Percentiles rank a stretch among this genome's conserved stretches.
These are phyloP conservation scores for Backusella morwellensis DNA, from an alignment of 192 early-diverging fungal genomes.

Conservation along the genomic window DNA sequence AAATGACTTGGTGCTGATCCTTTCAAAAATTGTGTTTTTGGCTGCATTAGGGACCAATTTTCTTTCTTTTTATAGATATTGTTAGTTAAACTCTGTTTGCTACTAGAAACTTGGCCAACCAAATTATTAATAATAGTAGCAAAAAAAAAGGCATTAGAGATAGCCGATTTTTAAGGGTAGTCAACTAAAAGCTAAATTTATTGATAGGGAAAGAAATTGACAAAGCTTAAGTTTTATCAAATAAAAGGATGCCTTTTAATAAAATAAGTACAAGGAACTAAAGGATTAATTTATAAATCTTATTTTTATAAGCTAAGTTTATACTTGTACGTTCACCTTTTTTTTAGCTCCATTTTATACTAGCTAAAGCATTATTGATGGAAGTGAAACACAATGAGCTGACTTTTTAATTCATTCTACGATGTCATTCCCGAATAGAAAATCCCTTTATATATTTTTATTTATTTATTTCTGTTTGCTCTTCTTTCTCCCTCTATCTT, in stretches of 20 bases:
- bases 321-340: not conserved
- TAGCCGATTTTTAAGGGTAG: not conserved
- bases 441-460: not conserved
- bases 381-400: slow-evolving; percentile 3
- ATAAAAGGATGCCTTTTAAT: not conserved
- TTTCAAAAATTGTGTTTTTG: not conserved
- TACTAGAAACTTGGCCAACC: not conserved
- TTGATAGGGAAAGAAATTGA: not conserved
- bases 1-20: not conserved
- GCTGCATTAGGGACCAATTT: not conserved
- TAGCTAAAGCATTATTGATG: not conserved
- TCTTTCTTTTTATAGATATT: not conserved
- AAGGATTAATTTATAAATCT: not conserved
- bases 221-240: not conserved
- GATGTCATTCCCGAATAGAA: not conserved
- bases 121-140: not conserved
- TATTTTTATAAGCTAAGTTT: not conserved
- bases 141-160: not conserved
- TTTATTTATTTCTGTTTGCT: not conserved
- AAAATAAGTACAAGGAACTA: not conserved
- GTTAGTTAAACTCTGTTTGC: not conserved
- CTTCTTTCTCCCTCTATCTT: not conserved
- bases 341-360: not conserved
- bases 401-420: slow-evolving; percentile 6
- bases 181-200: not conserved